Conservation (phyloP, 2,329 filamentous ascomycete genomes). For the Talaromyces pinophilus region DNA sequence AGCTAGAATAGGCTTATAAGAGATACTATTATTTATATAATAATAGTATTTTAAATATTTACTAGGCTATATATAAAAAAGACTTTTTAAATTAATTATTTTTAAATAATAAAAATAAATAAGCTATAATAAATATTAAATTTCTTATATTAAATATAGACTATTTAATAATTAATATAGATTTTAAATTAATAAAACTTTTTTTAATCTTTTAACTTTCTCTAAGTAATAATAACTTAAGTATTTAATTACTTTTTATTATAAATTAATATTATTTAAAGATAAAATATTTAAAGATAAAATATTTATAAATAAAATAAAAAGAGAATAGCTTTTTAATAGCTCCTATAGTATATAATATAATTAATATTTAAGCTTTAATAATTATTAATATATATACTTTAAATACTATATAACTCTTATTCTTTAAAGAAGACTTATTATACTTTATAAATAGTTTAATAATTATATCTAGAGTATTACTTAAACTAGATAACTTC, state of each 20-base stretch:
- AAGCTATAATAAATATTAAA: too few relatives aligned
- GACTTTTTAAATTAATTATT: background rate
- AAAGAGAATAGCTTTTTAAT: background rate
- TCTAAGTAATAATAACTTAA: background rate
- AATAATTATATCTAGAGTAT: too few relatives aligned
- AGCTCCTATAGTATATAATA: background rate
- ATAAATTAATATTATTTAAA: background rate
- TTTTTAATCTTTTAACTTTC: background rate
- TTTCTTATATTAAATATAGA: too few relatives aligned
- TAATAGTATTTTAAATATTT: background rate
- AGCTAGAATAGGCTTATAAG: background rate
- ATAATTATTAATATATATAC: background rate
- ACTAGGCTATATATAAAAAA: background rate
- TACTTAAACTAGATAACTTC: too few relatives aligned
- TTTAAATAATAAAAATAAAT: background rate
- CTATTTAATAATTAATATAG: background rate
- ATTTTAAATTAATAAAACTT: background rate
- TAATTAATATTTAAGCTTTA: background rate
- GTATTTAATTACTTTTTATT: background rate
- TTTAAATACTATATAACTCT: too few relatives aligned
- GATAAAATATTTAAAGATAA: too few relatives aligned
- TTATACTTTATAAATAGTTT: too few relatives aligned
- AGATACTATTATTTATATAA: background rate
- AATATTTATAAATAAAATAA: background rate
- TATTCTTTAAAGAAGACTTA: too few relatives aligned